Evolutionary conservation across 140 eudicot genomes (phyloP), one percentile per base, ranked within the genome.

Genomic region (Ambrosia hybrid): DNA sequence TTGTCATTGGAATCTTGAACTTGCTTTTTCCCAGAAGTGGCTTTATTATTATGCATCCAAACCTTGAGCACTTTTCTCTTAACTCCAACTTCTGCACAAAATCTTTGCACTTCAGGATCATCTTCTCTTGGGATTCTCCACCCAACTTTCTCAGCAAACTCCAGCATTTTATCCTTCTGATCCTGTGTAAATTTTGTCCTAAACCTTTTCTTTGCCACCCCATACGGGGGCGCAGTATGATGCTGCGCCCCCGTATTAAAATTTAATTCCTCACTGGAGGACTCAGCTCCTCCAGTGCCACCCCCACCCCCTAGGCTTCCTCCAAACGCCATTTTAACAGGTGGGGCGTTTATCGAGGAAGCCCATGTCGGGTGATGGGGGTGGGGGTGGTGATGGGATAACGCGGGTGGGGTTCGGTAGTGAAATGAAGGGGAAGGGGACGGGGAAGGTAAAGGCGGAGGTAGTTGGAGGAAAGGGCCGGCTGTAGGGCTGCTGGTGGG

Each of bases 31-130:
- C 89, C 84, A 57, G 92, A 79, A 68, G 82, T 72, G 60, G 73
- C 87, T 82, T 91, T 91, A 78, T 91, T 91, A 79, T 91, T 91
- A 79, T 91, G 97, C 97, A 91, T 91, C 97, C 97, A 91, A 57
- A 91, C 97, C 83, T 91, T 91, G 65, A 91, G 85, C 1, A 91
- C 96, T 73, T 89, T 92, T 78, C 97, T 91, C 73, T 86, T 91
- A 67, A 91, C 93, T 21, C 97, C 96, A 65, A 86, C 86, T 21
- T 89, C 94, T 17, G 70, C 89, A 51, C 96, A 91, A 73, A 91
- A 86, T 83, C 96, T 83, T 76, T 88, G 97, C 26, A 89, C 86
- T 53, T 86, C 89, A 0, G 85, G 85, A 69, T 88, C 97, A 57
- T 91, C 98, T 68, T 89, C 94, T 72, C 93, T 89, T 7, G 96